phyloP scores from a whole-genome alignment of 768 basidiomycete genomes.

The Boletus speciosus region DNA sequence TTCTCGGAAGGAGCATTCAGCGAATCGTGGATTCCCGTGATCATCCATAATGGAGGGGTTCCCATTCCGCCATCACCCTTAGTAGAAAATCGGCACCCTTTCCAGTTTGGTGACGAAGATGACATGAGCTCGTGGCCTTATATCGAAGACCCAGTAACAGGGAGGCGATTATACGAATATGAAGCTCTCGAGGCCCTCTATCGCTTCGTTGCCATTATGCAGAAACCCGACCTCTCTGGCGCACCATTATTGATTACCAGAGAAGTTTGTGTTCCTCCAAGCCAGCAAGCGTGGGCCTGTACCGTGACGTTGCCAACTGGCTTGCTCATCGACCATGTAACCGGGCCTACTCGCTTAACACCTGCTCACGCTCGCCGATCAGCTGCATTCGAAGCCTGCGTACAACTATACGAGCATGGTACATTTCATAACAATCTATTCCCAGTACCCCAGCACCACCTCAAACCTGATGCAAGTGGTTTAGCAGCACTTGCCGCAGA shows the following conservation, averaged over 20 bases:
- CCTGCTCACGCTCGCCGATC: conserved; percentile 53
- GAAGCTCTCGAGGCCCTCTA: conserved; percentile 58
- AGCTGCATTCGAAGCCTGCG: conserved; percentile 57
- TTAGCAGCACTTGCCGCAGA: conserved; percentile 17
- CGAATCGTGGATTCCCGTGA: conserved; percentile 50
- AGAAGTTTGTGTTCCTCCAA: conserved; percentile 22
- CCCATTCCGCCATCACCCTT: conserved; percentile 46
- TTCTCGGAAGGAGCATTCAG: conserved; percentile 38
- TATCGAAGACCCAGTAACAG: conserved; percentile 61
- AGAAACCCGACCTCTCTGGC: conserved; percentile 5
- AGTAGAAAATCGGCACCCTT: conserved; percentile 38
- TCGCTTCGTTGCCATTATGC: conserved; percentile 39
- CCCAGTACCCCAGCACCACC: conserved; percentile 9
- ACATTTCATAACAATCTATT: conserved; percentile 51
- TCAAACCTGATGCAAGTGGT: neutral
- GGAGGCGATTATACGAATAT: conserved; percentile 53
- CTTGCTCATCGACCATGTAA: conserved; percentile 38
- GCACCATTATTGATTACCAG: conserved; percentile 21
- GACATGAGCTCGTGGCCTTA: conserved; percentile 30
- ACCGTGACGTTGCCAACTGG: conserved; percentile 46
- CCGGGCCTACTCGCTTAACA: conserved; percentile 44
- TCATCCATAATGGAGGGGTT: conserved; percentile 32
- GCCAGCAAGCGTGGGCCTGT: conserved; percentile 38
- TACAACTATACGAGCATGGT: conserved; percentile 46
- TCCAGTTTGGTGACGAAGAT: conserved; percentile 43